phyloP scores from a whole-genome alignment of 1,284 basidiomycete species.

The Cryptococcus deneoformans region DNA sequence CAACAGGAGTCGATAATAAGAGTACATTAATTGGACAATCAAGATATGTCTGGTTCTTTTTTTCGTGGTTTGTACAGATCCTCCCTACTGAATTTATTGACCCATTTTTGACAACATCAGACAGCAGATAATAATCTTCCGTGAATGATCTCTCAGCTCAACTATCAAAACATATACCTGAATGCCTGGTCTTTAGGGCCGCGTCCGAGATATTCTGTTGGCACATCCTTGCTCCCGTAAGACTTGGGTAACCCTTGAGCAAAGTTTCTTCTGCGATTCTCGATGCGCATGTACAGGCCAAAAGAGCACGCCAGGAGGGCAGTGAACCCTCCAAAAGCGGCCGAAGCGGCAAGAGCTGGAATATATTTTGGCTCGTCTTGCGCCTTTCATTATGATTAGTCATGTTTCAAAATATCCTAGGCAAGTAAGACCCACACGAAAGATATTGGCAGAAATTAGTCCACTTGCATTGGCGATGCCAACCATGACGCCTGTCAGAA shows the following conservation, averaged over 20 bases:
- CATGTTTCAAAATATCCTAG: slow-evolving; percentile 32
- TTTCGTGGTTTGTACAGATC: too few species aligned
- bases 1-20: background rate
- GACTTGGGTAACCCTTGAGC: slow-evolving; percentile 13
- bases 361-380: slow-evolving; percentile 52
- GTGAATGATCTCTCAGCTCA: background rate
- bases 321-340: slow-evolving; percentile 18
- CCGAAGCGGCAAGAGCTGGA: slow-evolving; percentile 19
- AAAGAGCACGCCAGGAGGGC: slow-evolving; percentile 12
- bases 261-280: slow-evolving; percentile 13
- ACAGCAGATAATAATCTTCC: too few species aligned
- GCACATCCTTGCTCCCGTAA: slow-evolving; percentile 15
- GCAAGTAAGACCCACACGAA: slow-evolving; percentile 24
- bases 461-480: slow-evolving; percentile 57
- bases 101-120: background rate
- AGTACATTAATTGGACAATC: background rate
- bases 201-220: slow-evolving; percentile 11
- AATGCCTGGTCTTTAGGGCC: slow-evolving; percentile 15
- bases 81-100: background rate
- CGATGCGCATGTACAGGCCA: slow-evolving; percentile 18
- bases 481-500: slow-evolving; percentile 56
- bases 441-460: slow-evolving; percentile 57
- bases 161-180: slow-evolving; percentile 8
- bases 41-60: background rate
- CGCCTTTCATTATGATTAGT: slow-evolving; percentile 3